phyloP scores from a whole-genome alignment of 1,284 basidiomycete genomes.

The Athelia psychrophila region DNA sequence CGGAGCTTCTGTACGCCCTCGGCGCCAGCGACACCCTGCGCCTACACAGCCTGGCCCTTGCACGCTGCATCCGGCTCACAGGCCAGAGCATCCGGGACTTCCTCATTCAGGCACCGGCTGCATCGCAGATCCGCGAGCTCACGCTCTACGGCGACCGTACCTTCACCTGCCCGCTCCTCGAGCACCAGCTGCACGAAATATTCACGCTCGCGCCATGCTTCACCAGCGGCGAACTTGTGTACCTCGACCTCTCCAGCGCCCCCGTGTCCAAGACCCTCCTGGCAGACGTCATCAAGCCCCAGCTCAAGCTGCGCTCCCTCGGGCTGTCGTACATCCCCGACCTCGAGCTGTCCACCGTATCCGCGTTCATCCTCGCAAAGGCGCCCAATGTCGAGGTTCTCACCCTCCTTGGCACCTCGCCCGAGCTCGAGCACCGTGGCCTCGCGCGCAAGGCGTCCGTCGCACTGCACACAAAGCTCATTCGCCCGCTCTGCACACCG shows the following conservation, averaged over 20 bases:
- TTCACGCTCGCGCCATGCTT: constrained; percentile 82
- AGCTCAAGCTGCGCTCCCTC: constrained; percentile 80
- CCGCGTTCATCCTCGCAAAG: constrained; percentile 67
- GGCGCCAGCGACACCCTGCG: constrained; percentile 61
- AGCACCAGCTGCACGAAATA: constrained; percentile 68
- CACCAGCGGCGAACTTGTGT: constrained; percentile 71
- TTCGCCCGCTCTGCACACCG: constrained; percentile 77
- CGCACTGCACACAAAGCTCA: constrained; percentile 66
- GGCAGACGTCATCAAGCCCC: constrained; percentile 49
- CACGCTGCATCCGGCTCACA: constrained; percentile 83
- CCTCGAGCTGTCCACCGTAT: constrained; percentile 66
- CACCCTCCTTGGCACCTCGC: constrained; percentile 77
- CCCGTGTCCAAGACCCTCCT: constrained; percentile 68
- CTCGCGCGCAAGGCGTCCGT: constrained; percentile 55
- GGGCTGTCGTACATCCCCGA: constrained; percentile 84
- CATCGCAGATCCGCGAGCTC: constrained; percentile 69
- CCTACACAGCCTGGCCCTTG: constrained; percentile 82
- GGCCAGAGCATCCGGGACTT: constrained; percentile 79
- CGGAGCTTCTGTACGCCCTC: constrained; percentile 72
- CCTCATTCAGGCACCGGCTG: constrained; percentile 68
- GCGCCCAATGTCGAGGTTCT: constrained; percentile 85
- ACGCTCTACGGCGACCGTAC: constrained; percentile 90
- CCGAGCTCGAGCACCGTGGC: constrained; percentile 58
- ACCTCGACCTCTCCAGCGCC: constrained; percentile 88
- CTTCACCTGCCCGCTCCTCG: constrained; percentile 77